Base-by-base conservation (phyloP, 2,329 filamentous ascomycete species). In the Talaromyces sp. region DNA sequence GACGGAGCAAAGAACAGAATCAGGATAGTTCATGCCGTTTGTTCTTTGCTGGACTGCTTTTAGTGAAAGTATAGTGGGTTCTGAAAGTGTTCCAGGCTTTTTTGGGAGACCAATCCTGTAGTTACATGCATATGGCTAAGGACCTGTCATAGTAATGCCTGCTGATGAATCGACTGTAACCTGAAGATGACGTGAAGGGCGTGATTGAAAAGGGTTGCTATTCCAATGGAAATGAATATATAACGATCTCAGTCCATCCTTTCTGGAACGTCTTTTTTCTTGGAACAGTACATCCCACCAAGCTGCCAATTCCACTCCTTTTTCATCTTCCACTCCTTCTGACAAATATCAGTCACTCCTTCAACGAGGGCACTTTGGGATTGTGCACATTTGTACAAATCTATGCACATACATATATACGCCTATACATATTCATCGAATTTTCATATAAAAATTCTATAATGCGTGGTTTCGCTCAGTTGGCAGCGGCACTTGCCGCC, bases 121-220 rank as follows among this genome's bases (percentile, higher is more conserved):
- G 61, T 63, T 63, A 47, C 39, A 63, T 63, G 50, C 25, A 41
- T 35, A 57, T n/a, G 7, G 31, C 39, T 15, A 57, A 47, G 15
- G 19, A 22, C 49, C 35, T 35, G 31, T 49, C 19, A 49, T 57
- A 57, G 47, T 27, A 25, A n/a, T 33, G 6, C 8, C 7, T 49
- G 61, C 61, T 63, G 49, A 63, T 57, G 50, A 3, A 19, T n/a
- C 19, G 50, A 57, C 22, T 63, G 61, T 57, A 63, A 63, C 61
- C 61, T 57, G 61, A 54, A 10, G 47, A 54, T 62, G 47, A 54
- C 35, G 10, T 62, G 35, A 54, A 54, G 5, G 35, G 60, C 22
- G 45, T 31, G 35, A 8, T 33, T 19, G 33, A 41, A 52, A 54
- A 39, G 49, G 39, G 22, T 43, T 59, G 13, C 37, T 27, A 58